Evolutionary conservation across 2,329 filamentous ascomycete genomes (phyloP).

Genomic region (Claviceps quebecensis): DNA sequence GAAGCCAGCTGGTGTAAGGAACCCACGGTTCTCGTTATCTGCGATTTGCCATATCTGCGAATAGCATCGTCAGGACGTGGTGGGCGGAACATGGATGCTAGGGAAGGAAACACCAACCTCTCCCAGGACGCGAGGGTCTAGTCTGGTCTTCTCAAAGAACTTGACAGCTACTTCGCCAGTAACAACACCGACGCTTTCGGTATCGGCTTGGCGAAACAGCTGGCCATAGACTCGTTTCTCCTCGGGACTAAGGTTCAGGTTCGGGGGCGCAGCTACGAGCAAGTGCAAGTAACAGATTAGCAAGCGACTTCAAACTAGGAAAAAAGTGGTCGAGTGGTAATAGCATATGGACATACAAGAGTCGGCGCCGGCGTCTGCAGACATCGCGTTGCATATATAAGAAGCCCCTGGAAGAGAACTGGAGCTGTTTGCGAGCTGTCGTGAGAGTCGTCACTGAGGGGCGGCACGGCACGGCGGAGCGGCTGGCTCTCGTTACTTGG

Average conservation of each 20-base stretch:
- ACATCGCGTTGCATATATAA: constrained; percentile 11
- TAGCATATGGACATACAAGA: constrained; percentile 9
- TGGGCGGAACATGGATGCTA: not conserved
- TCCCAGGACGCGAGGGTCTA: constrained; percentile 74
- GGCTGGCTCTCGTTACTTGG: not conserved
- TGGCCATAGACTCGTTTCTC: constrained; percentile 91
- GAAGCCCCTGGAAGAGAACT: not conserved
- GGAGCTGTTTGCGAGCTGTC: not conserved
- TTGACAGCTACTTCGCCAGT: constrained; percentile 92
- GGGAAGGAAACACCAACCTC: constrained; percentile 44
- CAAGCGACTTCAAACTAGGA: not conserved
- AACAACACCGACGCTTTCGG: constrained; percentile 80
- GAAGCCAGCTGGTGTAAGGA: constrained; percentile 86
- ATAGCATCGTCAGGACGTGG: constrained; percentile 1
- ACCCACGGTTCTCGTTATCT: constrained; percentile 88
- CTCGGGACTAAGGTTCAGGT: constrained; percentile 74
- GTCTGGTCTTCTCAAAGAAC: constrained; percentile 92
- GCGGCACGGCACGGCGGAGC: not conserved
- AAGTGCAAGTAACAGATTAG: constrained; percentile 6
- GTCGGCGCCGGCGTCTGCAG: constrained; percentile 12
- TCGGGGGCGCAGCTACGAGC: constrained; percentile 42
- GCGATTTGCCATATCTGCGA: constrained; percentile 95
- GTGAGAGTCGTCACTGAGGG: not conserved
- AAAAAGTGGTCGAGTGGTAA: not conserved
- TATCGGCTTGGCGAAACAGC: constrained; percentile 86